Conservation (phyloP, 78 protist species). For the Pelomyxa schiedti region DNA sequence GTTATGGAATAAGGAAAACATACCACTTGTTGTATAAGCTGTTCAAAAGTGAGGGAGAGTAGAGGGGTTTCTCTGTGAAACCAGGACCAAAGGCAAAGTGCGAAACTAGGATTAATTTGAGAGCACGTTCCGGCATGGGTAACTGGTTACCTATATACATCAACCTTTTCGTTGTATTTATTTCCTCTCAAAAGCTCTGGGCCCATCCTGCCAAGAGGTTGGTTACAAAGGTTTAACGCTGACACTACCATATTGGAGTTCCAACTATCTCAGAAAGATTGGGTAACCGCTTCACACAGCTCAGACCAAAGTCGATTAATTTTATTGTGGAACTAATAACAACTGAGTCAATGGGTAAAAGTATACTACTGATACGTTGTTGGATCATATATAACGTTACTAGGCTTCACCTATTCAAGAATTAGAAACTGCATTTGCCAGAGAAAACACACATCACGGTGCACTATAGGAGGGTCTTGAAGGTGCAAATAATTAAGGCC, state of each 20-base stretch:
- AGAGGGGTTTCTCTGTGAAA: too few relatives aligned
- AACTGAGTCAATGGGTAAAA: too few relatives aligned
- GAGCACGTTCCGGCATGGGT: too few relatives aligned
- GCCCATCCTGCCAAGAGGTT: background rate
- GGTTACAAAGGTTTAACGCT: background rate
- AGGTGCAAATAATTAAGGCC: background rate
- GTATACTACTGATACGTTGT: too few relatives aligned
- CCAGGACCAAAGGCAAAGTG: too few relatives aligned
- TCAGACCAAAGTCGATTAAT: background rate
- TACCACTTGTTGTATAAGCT: too few relatives aligned
- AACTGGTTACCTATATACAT: background rate
- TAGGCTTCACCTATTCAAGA: background rate
- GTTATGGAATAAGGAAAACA: too few relatives aligned
- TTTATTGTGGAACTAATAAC: background rate
- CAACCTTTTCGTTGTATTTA: background rate
- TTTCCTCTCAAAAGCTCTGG: background rate
- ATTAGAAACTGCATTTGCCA: too few relatives aligned
- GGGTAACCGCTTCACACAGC: background rate
- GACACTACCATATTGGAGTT: background rate
- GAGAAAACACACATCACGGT: too few relatives aligned
- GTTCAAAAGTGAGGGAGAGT: too few relatives aligned
- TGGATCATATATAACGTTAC: background rate
- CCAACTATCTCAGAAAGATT: background rate
- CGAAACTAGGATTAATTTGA: too few relatives aligned
- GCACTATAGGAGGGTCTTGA: background rate